phyloP scores from a whole-genome alignment of 352 stramenopile genomes.

The Globisporangium solare region DNA sequence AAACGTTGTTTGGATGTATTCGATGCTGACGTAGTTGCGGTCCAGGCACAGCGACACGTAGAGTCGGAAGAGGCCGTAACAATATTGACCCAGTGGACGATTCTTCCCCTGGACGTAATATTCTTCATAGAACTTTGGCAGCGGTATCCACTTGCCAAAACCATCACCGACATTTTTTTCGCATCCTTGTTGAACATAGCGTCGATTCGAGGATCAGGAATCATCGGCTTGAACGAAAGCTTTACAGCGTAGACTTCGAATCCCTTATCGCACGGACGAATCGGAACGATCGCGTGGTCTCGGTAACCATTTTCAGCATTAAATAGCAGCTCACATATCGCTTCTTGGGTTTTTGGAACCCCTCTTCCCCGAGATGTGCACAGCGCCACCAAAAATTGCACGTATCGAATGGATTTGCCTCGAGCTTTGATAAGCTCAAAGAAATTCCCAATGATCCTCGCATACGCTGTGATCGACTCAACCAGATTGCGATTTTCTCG shows the following conservation, averaged over 20 bases:
- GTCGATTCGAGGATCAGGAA: constrained; percentile 27
- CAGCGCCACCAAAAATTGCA: constrained; percentile 70
- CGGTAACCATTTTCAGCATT: constrained; percentile 48
- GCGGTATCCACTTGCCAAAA: constrained; percentile 33
- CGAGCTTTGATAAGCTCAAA: constrained; percentile 68
- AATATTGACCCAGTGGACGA: constrained; percentile 53
- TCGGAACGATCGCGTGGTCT: constrained; percentile 50
- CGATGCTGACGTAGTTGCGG: constrained; percentile 74
- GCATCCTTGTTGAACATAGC: constrained; percentile 29
- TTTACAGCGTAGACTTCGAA: constrained; percentile 51
- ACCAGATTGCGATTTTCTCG: constrained; percentile 68
- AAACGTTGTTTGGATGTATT: constrained; percentile 62
- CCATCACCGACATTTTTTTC: constrained; percentile 3
- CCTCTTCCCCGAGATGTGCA: constrained; percentile 56
- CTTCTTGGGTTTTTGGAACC: constrained; percentile 67
- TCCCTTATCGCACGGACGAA: constrained; percentile 31
- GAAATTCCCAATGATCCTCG: constrained; percentile 56
- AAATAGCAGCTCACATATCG: constrained; percentile 68
- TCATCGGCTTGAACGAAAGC: constrained; percentile 11
- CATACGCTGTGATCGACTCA: constrained; percentile 64
- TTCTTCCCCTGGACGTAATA: constrained; percentile 51
- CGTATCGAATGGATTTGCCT: constrained; percentile 64
- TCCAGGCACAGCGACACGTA: constrained; percentile 70
- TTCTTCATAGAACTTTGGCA: constrained; percentile 55
- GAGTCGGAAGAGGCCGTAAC: constrained; percentile 62